Base-by-base conservation (phyloP, 257 asterid species). In the Buddleja alternifolia region DNA sequence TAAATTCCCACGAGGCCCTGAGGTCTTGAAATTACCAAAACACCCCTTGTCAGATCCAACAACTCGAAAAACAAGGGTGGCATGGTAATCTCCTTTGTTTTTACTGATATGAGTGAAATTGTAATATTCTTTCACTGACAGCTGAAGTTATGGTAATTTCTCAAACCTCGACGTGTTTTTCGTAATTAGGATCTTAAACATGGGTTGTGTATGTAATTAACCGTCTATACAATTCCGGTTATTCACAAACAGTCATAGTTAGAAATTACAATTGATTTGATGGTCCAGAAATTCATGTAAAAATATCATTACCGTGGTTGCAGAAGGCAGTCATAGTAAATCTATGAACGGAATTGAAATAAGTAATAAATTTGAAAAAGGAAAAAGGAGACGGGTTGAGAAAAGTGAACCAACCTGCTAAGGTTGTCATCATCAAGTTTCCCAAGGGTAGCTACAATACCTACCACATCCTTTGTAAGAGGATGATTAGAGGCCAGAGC, bases 371-470 rank as follows among this genome's bases (percentile, higher is more conserved):
- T 39, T 63, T 10, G 39, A 34, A 47, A 46, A 23, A 32, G 50
- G 55, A 10, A 45, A 57, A 74, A 75, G 50, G 45, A 48, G 53
- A 21, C 63, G 39, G 58, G 59, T 9, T 25, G 45, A 41, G 44
- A 16, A 48, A 54, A 78, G 15, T 65, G 79, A 74, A 80, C 84
- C 34, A 71, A 86, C 98, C 97, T 83, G 90, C 90, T 88, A 64
- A 93, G 86, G 78, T 80, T 84, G 59, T 58, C 86, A 66, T 87
- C 96, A 16, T 82, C 90, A 32, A 84, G 78, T 66, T 76, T 85
- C 68, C 96, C 95, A 73, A 93, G 96, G 46, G 86, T 77, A 42
- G 96, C 95, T 75, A 89, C 96, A 75, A 89, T 54, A 24, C 99
- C 99, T 12, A 87, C 15, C 55, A 90, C 83, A 55, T 90, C 96